Evolutionary conservation across 176 grass and related monocot species (phyloP).

Genomic region (Miscanthus lutarioriparius): DNA sequence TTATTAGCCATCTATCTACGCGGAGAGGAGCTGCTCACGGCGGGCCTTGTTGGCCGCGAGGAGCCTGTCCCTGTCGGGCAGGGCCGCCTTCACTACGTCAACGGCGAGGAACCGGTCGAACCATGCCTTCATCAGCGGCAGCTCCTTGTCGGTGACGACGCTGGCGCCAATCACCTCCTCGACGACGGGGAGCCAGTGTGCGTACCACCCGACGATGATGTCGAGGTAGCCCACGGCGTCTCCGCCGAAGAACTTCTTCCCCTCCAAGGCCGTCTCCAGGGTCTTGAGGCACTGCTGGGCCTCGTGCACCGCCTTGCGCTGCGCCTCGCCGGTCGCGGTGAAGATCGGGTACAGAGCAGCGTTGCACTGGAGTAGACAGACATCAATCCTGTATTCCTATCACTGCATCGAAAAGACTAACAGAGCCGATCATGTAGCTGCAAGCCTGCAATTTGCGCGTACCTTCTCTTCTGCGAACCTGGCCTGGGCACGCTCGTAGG

Average conservation of each 20-base stretch:
- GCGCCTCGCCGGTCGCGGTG: conserved; percentile 34
- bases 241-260: conserved; percentile 60
- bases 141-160: conserved; percentile 38
- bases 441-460: background rate
- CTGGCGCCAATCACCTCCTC: conserved; percentile 37
- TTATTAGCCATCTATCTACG: background rate
- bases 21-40: conserved; percentile 40
- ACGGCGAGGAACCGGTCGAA: conserved; percentile 47
- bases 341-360: conserved; percentile 41
- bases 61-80: conserved; percentile 54
- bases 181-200: conserved; percentile 45
- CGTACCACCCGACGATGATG: conserved; percentile 53
- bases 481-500: conserved; percentile 53
- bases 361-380: conserved; percentile 13
- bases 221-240: conserved; percentile 56
- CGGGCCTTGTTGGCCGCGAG: conserved; percentile 40
- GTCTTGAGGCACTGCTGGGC: conserved; percentile 46
- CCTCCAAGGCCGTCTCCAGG: conserved; percentile 51
- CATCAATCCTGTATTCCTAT: background rate
- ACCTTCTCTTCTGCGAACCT: conserved; percentile 59
- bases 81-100: conserved; percentile 40
- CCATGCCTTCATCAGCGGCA: conserved; percentile 59
- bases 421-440: background rate
- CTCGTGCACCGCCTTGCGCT: conserved; percentile 38
- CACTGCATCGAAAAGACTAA: background rate